Evolutionary conservation across 1,139 yeast genomes (phyloP).

Genomic region (Wickerhamomyces sp.): DNA sequence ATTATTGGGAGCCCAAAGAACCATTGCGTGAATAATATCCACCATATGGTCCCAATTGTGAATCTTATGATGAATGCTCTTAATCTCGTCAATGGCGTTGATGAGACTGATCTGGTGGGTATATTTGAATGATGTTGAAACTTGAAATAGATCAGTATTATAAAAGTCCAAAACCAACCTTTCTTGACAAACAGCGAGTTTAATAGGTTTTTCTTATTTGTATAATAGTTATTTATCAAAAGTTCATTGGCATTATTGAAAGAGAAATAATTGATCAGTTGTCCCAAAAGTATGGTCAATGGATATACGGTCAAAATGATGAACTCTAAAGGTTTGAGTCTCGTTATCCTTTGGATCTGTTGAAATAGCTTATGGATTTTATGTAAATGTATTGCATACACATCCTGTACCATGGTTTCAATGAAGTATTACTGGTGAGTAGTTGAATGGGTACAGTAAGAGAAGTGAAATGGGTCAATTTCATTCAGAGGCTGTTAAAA

Average conservation of each 20-base stretch:
- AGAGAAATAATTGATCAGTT: conserved; percentile 14
- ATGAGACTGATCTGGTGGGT: background rate
- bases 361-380: background rate
- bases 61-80: conserved; percentile 31
- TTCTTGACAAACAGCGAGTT: conserved; percentile 74
- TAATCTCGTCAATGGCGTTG: background rate
- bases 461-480: no score
- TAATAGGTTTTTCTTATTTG: conserved; percentile 34
- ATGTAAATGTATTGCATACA: conserved; percentile 4
- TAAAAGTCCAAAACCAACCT: conserved; percentile 93
- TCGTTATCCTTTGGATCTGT: conserved; percentile 1
- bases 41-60: conserved; percentile 60
- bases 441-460: background rate
- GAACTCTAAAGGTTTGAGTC: conserved; percentile 14
- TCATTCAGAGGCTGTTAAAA: no score
- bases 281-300: conserved; percentile 25
- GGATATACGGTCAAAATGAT: conserved; percentile 24
- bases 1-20: conserved; percentile 81
- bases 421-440: background rate
- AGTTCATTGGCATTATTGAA: background rate
- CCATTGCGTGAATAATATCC: conserved; percentile 87
- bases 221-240: conserved; percentile 23
- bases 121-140: conserved; percentile 9
- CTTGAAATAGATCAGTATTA: conserved; percentile 24
- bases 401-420: background rate